These are phyloP conservation scores for Cutaneotrichosporon cavernicola DNA, from an alignment of 1,284 basidiomycete genomes.

Conservation along the genomic window DNA sequence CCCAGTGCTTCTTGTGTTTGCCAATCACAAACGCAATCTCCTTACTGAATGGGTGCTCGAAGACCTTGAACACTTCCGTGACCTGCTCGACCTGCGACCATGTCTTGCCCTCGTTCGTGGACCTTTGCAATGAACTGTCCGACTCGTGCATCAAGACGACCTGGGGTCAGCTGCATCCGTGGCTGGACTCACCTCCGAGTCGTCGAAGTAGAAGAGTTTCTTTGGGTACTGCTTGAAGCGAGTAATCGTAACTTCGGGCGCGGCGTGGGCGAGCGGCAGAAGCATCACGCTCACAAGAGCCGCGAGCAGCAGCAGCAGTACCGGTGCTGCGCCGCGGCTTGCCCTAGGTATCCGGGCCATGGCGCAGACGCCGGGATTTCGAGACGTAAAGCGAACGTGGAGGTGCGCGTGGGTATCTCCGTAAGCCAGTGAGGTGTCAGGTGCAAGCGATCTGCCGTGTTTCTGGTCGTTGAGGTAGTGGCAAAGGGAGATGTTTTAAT, in stretches of 20 bases:
- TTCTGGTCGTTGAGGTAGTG: not conserved
- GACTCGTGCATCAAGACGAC: slow-evolving; percentile 80
- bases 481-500: not conserved
- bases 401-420: not conserved
- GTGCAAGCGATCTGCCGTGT: not conserved
- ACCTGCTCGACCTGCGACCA: slow-evolving; percentile 70
- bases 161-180: slow-evolving; percentile 52
- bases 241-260: slow-evolving; percentile 35
- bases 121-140: slow-evolving; percentile 69
- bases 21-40: slow-evolving; percentile 81
- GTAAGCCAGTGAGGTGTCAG: not conserved
- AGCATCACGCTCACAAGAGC: not conserved
- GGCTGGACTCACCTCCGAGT: slow-evolving; percentile 64
- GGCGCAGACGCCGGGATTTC: not conserved
- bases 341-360: slow-evolving; percentile 6
- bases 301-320: slow-evolving; percentile 7
- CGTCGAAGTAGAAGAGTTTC: slow-evolving; percentile 89
- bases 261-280: slow-evolving; percentile 9
- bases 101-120: slow-evolving; percentile 82
- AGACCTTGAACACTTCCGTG: slow-evolving; percentile 67
- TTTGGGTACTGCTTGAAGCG: slow-evolving; percentile 68
- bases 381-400: not conserved
- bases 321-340: slow-evolving; percentile 3
- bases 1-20: slow-evolving; percentile 69
- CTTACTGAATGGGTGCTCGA: slow-evolving; percentile 85